Base-by-base conservation (phyloP, 140 eudicot species). In the Flaveria floridana region DNA sequence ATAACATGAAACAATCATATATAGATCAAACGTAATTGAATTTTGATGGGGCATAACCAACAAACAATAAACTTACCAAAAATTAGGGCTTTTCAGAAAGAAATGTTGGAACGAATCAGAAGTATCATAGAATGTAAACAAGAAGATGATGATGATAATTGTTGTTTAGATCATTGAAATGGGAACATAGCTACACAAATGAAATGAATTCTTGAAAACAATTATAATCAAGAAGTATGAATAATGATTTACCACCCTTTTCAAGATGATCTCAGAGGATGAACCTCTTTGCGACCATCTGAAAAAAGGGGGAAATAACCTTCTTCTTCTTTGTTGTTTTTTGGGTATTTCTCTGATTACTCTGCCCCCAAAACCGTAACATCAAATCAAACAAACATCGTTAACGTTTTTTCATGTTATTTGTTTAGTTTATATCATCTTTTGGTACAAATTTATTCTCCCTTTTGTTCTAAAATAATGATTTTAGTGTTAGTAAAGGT, bases 221-320 rank as follows among this genome's bases (percentile, higher is more conserved):
- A 52, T 68, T 5, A 21, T 20, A 71, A 48, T 42, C 10, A 65
- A 65, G 51, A 37, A 65, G 26, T 34, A 8, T 9, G 74, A 50
- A 72, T 57, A 52, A 65, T 56, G 72, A 77, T 82, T 82, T 81
- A 78, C 87, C 86, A 56, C 91, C 91, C 86, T 86, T 83, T 85
- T 80, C 85, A 84, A 62, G 87, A 89, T 87, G 96, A 89, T 89
- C 94, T 87, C 77, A 85, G 94, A 85, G 91, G 82, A 71, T 23
- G 72, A 84, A 67, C 80, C 83, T 86, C 92, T 82, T 86, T 80
- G 72, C 78, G 88, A 86, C 84, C 90, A 90, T 80, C 91, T 82
- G 92, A 81, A 76, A 81, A 81, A 79, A 79, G 89, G 86, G 71
- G 76, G 68, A 65, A 76, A 80, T 57, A 12, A 34, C 68, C 71